Conservation (phyloP, 2,329 filamentous ascomycete genomes). For the Pseudogymnoascus sp. region DNA sequence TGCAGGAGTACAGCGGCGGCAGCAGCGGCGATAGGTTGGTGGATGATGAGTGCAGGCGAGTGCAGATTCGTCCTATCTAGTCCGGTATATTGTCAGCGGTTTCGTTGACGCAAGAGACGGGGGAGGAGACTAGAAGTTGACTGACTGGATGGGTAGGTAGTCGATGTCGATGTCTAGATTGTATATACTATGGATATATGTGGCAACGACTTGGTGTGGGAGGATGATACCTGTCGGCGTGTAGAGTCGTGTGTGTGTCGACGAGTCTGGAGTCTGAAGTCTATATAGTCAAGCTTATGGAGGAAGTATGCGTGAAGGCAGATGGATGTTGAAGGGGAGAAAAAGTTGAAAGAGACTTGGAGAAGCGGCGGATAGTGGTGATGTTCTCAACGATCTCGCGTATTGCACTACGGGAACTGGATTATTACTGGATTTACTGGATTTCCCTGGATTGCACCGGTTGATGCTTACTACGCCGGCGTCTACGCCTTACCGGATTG, state of each 20-base stretch:
- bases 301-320: not conserved
- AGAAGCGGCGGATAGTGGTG: not conserved
- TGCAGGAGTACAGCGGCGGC: not conserved
- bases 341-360: not conserved
- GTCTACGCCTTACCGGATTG: constrained; percentile 1
- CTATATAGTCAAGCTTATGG: not conserved
- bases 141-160: not conserved
- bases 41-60: not conserved
- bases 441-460: not conserved
- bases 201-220: too few species aligned
- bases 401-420: not conserved
- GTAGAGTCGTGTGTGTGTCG: not conserved
- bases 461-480: constrained; percentile 3
- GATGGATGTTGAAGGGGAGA: not conserved
- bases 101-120: not conserved
- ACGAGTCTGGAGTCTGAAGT: not conserved
- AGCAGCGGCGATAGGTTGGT: not conserved
- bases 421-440: not conserved
- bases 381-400: constrained; percentile 2
- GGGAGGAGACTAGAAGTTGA: not conserved
- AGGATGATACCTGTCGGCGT: not conserved
- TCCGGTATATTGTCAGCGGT: not conserved
- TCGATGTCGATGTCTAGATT: not conserved
- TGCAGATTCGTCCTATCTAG: not conserved
- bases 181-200: not conserved